These are phyloP conservation scores for Trichoderma cornu-damae DNA, from an alignment of 2,329 filamentous ascomycete genomes.

Conservation along the genomic window DNA sequence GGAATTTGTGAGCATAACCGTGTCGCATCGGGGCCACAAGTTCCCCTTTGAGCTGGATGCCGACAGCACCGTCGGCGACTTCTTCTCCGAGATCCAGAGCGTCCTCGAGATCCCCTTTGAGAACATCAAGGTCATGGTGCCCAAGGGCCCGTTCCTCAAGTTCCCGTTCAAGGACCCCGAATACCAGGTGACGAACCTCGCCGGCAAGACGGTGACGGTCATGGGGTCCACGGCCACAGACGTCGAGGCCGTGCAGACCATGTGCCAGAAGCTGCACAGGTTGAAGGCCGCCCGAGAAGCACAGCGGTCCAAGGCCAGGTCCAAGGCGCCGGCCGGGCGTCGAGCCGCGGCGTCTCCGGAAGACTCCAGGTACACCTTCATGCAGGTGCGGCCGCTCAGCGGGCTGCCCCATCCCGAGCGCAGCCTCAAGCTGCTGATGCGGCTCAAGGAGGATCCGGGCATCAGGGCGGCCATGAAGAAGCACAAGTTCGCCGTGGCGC, in stretches of 20 bases:
- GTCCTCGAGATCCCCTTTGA: slow-evolving; percentile 53
- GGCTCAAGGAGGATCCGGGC: slow-evolving; percentile 75
- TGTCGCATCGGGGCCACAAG: slow-evolving; percentile 12
- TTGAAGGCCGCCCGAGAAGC: slow-evolving; percentile 41
- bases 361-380: slow-evolving; percentile 74
- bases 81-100: slow-evolving; percentile 54
- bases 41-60: slow-evolving; percentile 20
- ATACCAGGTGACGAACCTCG: slow-evolving; percentile 45
- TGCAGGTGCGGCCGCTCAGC: slow-evolving; percentile 65
- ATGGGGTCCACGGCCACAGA: slow-evolving; percentile 60
- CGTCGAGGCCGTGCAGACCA: slow-evolving; percentile 49
- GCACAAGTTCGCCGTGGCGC: slow-evolving; percentile 76
- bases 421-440: slow-evolving; percentile 65
- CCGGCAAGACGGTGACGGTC: slow-evolving; percentile 57
- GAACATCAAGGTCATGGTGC: slow-evolving; percentile 65
- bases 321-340: slow-evolving; percentile 21
- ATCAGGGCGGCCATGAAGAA: slow-evolving; percentile 78
- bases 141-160: slow-evolving; percentile 61
- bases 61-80: slow-evolving; percentile 50
- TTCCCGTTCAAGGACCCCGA: slow-evolving; percentile 57
- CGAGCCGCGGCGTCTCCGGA: slow-evolving; percentile 33
- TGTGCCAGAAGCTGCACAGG: slow-evolving; percentile 44
- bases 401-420: slow-evolving; percentile 73
- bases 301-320: slow-evolving; percentile 28
- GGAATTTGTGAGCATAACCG: neutral